These are phyloP conservation scores for Silene coronaria DNA, from an alignment of 179 eudicot species.

Conservation along the genomic window DNA sequence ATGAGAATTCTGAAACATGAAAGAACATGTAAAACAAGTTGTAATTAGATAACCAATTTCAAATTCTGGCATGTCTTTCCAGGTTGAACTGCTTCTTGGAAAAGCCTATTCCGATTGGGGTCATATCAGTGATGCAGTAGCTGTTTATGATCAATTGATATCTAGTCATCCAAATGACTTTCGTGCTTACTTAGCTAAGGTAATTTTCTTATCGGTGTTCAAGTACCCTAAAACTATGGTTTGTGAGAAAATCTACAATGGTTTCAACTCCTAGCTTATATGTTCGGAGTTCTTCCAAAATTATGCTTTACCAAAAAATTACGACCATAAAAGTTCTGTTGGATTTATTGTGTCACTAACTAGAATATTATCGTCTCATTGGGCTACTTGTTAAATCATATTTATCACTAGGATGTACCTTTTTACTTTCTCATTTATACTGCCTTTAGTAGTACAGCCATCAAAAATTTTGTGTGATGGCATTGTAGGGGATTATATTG, in stretches of 20 bases:
- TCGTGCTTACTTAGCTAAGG: slow-evolving; percentile 93
- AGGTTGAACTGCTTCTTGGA: slow-evolving; percentile 94
- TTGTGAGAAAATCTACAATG: background rate
- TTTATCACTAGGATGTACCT: background rate
- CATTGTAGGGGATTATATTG: slow-evolving; percentile 80
- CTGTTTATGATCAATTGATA: slow-evolving; percentile 83
- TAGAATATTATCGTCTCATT: background rate
- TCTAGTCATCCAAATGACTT: slow-evolving; percentile 76
- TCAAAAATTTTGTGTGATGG: slow-evolving; percentile 7
- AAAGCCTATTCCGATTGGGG: slow-evolving; percentile 99
- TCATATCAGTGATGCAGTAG: slow-evolving; percentile 78
- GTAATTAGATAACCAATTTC: background rate
- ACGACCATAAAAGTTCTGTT: background rate
- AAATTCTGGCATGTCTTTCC: slow-evolving; percentile 16
- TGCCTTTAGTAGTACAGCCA: background rate
- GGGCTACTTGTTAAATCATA: background rate
- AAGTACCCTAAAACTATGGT: background rate
- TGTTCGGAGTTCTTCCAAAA: background rate
- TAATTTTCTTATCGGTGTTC: slow-evolving; percentile 13
- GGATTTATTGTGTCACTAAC: background rate
- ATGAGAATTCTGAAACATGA: background rate
- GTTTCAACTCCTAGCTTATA: background rate
- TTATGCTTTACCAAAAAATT: background rate
- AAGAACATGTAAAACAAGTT: background rate
- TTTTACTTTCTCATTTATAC: slow-evolving; percentile 1